These are phyloP conservation scores for Neurospora sp. DNA, from an alignment of 495 filamentous ascomycete species.

Conservation along the genomic window DNA sequence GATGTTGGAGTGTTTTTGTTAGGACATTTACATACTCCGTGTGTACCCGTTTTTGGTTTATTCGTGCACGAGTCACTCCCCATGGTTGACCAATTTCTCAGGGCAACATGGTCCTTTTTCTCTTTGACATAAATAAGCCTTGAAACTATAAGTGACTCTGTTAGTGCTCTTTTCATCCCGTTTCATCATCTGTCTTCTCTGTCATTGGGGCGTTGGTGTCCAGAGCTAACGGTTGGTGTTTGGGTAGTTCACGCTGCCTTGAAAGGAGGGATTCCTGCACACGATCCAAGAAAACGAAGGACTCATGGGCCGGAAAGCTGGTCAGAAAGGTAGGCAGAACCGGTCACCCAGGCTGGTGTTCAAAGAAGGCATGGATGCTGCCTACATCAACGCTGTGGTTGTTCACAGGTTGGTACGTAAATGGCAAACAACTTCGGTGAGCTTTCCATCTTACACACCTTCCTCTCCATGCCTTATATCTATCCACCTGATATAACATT, in stretches of 20 bases:
- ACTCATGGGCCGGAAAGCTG: background rate
- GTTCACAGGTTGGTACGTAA: background rate
- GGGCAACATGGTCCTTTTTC: too few species aligned
- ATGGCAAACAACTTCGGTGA: background rate
- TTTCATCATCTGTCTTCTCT: background rate
- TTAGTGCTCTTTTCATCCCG: background rate
- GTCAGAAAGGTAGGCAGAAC: background rate
- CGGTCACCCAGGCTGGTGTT: background rate
- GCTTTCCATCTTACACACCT: background rate
- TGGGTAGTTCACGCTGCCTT: background rate
- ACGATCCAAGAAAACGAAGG: background rate
- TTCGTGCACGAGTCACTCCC: too few species aligned
- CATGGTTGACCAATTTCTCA: too few species aligned
- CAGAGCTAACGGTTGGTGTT: background rate
- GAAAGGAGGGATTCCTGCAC: background rate
- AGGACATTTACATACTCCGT: too few species aligned
- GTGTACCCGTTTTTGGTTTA: too few species aligned
- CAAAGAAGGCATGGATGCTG: background rate
- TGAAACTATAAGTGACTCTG: fast-evolving
- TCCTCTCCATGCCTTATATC: background rate
- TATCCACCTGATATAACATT: background rate
- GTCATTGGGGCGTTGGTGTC: background rate
- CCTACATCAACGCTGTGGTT: background rate
- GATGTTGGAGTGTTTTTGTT: too few species aligned
- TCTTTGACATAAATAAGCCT: background rate